These are phyloP conservation scores for Kodamaea fungicola DNA, from an alignment of 1,139 yeast species.

Conservation along the genomic window DNA sequence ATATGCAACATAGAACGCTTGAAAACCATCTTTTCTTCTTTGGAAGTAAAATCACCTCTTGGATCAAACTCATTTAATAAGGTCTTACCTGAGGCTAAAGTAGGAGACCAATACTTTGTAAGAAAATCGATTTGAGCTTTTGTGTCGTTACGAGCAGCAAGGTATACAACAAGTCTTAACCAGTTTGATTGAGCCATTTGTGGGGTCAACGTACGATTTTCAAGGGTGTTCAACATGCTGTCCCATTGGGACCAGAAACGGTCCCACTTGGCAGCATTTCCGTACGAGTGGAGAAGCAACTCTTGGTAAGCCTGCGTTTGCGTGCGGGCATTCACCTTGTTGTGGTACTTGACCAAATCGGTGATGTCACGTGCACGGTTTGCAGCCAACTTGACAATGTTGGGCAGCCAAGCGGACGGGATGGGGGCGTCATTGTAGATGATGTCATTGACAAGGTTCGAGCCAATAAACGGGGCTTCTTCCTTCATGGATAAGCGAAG, in stretches of 20 bases:
- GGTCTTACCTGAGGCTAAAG: slow-evolving; percentile 17
- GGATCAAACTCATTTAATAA: slow-evolving; percentile 21
- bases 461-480: slow-evolving; percentile 18
- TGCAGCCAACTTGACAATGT: slow-evolving; percentile 18
- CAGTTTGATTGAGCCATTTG: slow-evolving; percentile 19
- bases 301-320: slow-evolving; percentile 25
- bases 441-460: slow-evolving; percentile 23
- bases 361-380: slow-evolving; percentile 31
- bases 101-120: slow-evolving; percentile 25
- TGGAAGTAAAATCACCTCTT: slow-evolving; percentile 17
- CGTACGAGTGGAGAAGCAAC: slow-evolving; percentile 34
- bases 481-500: slow-evolving; percentile 25
- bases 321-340: slow-evolving; percentile 9
- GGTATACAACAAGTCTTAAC: slow-evolving; percentile 35
- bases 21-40: slow-evolving; percentile 21
- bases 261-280: slow-evolving; percentile 38
- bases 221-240: slow-evolving; percentile 14
- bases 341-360: slow-evolving; percentile 23
- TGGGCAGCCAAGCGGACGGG: slow-evolving; percentile 8
- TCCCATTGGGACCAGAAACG: slow-evolving; percentile 44
- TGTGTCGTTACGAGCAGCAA: slow-evolving; percentile 27
- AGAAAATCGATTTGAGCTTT: slow-evolving; percentile 31
- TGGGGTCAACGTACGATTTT: slow-evolving; percentile 8
- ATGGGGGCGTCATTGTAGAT: slow-evolving; percentile 17
- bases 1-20: slow-evolving; percentile 18